A percentile compares a stretch with the other conserved stretches of the same genome.
Evolutionary conservation across 106 monocot species (phyloP).

Genomic region (Allium sativum): DNA sequence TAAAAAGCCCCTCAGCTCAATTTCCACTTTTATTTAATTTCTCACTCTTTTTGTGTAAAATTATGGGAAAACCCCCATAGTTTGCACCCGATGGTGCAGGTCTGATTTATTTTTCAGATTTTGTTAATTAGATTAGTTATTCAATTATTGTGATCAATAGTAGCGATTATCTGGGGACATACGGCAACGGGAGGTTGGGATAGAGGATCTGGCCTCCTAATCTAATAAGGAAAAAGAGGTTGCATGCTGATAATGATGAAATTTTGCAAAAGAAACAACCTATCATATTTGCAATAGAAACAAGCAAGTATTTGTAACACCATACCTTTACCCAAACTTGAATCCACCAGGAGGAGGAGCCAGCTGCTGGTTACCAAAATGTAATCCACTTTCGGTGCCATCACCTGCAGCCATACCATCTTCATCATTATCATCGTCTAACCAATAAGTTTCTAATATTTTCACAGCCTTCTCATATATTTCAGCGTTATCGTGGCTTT

Average conservation of each 20-base stretch:
- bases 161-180: too few species aligned
- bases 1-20: too few species aligned
- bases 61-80: too few species aligned
- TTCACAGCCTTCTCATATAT: slow-evolving; percentile 6
- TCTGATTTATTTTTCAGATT: too few species aligned
- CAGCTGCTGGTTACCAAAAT: not conserved
- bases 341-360: not conserved
- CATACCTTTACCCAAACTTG: not conserved
- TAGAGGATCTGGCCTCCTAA: too few species aligned
- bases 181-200: too few species aligned
- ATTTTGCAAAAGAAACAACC: not conserved
- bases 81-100: too few species aligned
- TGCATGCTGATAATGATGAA: not conserved
- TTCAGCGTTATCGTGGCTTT: slow-evolving; percentile 4
- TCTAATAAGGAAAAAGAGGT: not conserved
- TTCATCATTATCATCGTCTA: not conserved
- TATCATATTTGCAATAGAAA: not conserved
- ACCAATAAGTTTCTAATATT: slow-evolving; percentile 1
- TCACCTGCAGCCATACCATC: not conserved
- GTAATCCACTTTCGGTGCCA: slow-evolving; percentile 1
- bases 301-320: not conserved
- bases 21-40: too few species aligned
- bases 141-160: too few species aligned
- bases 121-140: too few species aligned
- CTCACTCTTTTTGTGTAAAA: too few species aligned